phyloP scores from a whole-genome alignment of 2,329 filamentous ascomycete genomes.

The Pseudogymnoascus sp. region DNA sequence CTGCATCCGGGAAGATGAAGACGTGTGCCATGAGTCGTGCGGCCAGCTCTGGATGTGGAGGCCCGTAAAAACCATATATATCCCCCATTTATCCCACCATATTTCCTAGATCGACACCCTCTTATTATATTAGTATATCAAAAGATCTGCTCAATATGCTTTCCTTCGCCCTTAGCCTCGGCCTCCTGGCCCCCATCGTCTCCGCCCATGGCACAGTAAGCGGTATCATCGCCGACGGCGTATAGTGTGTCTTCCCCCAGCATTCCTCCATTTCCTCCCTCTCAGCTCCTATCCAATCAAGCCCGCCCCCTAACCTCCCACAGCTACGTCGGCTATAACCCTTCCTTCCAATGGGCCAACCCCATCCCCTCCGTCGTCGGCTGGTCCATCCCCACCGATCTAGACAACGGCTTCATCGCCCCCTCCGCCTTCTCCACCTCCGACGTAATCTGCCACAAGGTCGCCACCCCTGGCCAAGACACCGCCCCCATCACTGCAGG shows the following conservation, averaged over 20 bases:
- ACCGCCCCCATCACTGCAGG: conserved; percentile 55
- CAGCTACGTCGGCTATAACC: conserved; percentile 25
- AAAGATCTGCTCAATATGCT: not conserved
- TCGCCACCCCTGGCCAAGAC: conserved; percentile 40
- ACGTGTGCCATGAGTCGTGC: not conserved
- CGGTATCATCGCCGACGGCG: conserved; percentile 23
- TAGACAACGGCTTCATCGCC: conserved; percentile 45
- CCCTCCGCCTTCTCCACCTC: conserved; percentile 36
- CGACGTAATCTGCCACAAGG: conserved; percentile 56
- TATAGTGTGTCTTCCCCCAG: conserved; percentile 18
- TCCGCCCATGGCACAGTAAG: conserved; percentile 22
- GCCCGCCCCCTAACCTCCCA: not conserved
- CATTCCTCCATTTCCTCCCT: not conserved
- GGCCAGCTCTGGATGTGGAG: not conserved
- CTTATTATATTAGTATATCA: not conserved
- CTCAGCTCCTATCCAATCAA: not conserved
- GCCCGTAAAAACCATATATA: not conserved
- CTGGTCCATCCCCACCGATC: conserved; percentile 45
- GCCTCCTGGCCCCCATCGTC: conserved; percentile 16
- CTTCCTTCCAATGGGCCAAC: conserved; percentile 20
- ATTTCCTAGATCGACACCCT: not conserved
- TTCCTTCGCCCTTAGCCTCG: not conserved
- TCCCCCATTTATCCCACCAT: not conserved
- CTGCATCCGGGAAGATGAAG: not conserved
- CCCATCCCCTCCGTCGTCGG: conserved; percentile 29